Conservation (phyloP, 1,284 basidiomycete genomes). For the Boletus albobrunnescens region DNA sequence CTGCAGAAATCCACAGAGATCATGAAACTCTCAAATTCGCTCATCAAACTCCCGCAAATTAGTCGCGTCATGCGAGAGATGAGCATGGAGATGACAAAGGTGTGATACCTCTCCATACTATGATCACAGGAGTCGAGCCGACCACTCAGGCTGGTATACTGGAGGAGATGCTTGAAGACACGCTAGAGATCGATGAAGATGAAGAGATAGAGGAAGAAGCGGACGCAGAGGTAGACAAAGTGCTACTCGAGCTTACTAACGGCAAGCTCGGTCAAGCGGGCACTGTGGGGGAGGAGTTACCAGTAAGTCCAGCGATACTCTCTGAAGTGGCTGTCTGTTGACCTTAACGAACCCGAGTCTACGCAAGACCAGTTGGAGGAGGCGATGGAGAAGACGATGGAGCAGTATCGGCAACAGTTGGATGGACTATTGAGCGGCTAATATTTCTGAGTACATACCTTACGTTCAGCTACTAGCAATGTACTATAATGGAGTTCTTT, state of each 20-base stretch:
- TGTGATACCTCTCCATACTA: constrained; percentile 29
- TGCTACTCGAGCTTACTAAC: constrained; percentile 92
- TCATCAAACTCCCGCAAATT: constrained; percentile 91
- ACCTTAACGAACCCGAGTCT: constrained; percentile 35
- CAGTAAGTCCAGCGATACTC: constrained; percentile 52
- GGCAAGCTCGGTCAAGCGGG: constrained; percentile 90
- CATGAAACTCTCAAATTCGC: constrained; percentile 94
- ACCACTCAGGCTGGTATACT: constrained; percentile 77
- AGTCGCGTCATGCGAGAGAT: constrained; percentile 93
- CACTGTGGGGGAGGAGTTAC: constrained; percentile 67
- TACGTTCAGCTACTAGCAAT: constrained; percentile 1
- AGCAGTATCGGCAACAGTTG: constrained; percentile 81
- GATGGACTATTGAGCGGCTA: constrained; percentile 78
- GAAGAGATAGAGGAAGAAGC: constrained; percentile 96
- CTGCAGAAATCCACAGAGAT: constrained; percentile 98
- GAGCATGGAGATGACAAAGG: constrained; percentile 99
- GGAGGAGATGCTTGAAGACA: constrained; percentile 92
- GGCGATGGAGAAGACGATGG: constrained; percentile 80
- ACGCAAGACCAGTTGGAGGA: constrained; percentile 62
- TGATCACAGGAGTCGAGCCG: constrained; percentile 7
- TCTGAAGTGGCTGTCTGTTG: constrained; percentile 6
- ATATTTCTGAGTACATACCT: constrained; percentile 12
- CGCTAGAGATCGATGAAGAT: constrained; percentile 83
- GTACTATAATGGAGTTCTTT: constrained; percentile 12
- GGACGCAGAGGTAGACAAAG: constrained; percentile 95